A percentile compares a stretch with the other conserved stretches of the same genome.
Conservation (phyloP, 805 yeast genomes). For the Hanseniaspora meyeri region DNA sequence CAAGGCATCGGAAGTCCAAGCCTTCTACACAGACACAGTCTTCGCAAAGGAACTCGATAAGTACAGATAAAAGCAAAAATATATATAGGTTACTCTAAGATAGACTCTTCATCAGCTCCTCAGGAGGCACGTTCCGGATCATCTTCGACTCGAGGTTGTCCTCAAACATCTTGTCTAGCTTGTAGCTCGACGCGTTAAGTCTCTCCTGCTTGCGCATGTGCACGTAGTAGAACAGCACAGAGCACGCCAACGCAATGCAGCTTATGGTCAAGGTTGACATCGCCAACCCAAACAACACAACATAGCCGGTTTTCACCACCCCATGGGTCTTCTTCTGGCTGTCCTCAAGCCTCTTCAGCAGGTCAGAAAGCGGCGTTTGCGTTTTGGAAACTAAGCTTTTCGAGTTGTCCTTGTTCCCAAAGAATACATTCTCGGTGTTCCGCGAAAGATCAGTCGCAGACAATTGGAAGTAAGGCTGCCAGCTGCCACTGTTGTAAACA, state of each 20-base stretch:
- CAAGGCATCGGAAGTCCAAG: neutral
- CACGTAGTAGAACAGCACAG: conserved; percentile 21
- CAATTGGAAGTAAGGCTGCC: conserved; percentile 21
- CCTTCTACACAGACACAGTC: neutral
- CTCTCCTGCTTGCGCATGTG: conserved; percentile 29
- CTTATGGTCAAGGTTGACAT: conserved; percentile 43
- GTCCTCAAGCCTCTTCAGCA: conserved; percentile 14
- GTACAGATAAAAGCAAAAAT: neutral
- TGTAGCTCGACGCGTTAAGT: conserved; percentile 29
- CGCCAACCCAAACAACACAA: conserved; percentile 58
- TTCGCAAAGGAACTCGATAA: neutral
- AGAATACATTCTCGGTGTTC: conserved; percentile 21
- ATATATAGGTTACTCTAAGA: conserved; percentile 5
- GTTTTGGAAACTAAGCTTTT: conserved; percentile 16
- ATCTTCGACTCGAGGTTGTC: conserved; percentile 50
- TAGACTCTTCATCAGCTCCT: conserved; percentile 33
- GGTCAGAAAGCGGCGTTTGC: conserved; percentile 23
- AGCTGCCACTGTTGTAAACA: conserved; percentile 19
- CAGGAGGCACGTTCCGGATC: conserved; percentile 53
- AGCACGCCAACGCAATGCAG: conserved; percentile 33
- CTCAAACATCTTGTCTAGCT: conserved; percentile 28
- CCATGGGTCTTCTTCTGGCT: conserved; percentile 19
- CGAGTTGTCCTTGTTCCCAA: conserved; percentile 30
- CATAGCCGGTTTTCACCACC: conserved; percentile 38
- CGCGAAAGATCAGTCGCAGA: conserved; percentile 16